Conservation (phyloP, 192 early-diverging fungal genomes). For the Podila clonocystis region DNA sequence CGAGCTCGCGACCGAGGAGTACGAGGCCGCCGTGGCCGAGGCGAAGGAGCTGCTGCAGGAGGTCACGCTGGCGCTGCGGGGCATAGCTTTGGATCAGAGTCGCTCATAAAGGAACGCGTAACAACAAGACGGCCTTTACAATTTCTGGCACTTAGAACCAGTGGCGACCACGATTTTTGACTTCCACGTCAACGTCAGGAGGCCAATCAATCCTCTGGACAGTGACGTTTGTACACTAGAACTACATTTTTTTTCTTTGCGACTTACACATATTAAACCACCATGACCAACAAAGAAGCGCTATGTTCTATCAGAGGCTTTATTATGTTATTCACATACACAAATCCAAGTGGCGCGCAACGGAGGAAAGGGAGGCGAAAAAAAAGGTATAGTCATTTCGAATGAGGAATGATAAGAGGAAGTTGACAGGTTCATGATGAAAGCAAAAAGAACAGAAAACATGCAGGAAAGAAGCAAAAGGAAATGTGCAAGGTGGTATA, state of each 20-base stretch:
- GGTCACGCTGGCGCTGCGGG: constrained; percentile 52
- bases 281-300: too few species aligned
- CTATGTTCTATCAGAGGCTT: too few species aligned
- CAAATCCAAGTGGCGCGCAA: background rate
- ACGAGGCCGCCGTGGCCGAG: constrained; percentile 53
- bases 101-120: background rate
- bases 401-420: background rate
- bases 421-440: background rate
- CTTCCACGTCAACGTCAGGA: too few species aligned
- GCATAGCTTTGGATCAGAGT: constrained; percentile 58
- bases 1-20: constrained; percentile 50
- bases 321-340: background rate
- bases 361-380: background rate
- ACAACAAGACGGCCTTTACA: background rate
- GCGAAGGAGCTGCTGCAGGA: constrained; percentile 54
- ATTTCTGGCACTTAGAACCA: too few species aligned
- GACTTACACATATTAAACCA: too few species aligned
- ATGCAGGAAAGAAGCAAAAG: background rate
- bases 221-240: too few species aligned
- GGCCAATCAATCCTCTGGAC: too few species aligned
- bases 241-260: too few species aligned
- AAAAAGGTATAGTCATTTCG: constrained; percentile 1
- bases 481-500: background rate
- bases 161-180: too few species aligned
- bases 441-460: background rate